Conservation (phyloP, 345 rosid species). For the Moricandia moricandioides region DNA sequence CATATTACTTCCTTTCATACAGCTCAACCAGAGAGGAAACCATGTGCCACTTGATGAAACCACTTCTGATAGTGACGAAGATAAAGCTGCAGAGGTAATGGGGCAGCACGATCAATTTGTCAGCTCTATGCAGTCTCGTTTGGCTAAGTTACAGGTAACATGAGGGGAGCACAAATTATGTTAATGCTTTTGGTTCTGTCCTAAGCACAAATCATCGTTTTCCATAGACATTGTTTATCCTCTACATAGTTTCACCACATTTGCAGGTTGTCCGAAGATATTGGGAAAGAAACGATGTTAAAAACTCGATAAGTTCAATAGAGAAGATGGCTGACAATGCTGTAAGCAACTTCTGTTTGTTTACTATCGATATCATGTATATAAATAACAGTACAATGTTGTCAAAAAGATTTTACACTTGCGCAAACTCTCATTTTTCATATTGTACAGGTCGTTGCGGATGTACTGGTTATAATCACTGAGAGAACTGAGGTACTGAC, state of each 20-base stretch:
- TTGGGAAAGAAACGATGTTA: conserved; percentile 88
- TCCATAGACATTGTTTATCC: not conserved
- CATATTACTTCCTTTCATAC: conserved; percentile 24
- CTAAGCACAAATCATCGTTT: not conserved
- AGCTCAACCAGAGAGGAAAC: conserved; percentile 63
- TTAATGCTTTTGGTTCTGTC: conserved; percentile 10
- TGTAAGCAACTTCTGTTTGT: conserved; percentile 46
- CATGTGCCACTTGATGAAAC: conserved; percentile 49
- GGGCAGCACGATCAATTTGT: conserved; percentile 78
- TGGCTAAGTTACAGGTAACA: conserved; percentile 87
- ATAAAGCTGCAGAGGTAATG: conserved; percentile 62
- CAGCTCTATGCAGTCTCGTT: conserved; percentile 91
- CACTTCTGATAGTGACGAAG: conserved; percentile 63
- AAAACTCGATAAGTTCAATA: conserved; percentile 68
- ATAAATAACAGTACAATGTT: not conserved
- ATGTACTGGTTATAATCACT: conserved; percentile 58
- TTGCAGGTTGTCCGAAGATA: conserved; percentile 74
- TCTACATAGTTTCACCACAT: conserved; percentile 29
- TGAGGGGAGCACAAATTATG: conserved; percentile 24
- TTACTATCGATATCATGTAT: not conserved
- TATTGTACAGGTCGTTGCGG: conserved; percentile 73
- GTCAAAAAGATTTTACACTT: not conserved
- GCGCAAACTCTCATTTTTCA: not conserved
- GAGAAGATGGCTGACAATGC: conserved; percentile 96
- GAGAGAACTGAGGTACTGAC: conserved; percentile 72